Evolutionary conservation across 176 grass and related monocot genomes (phyloP).

Genomic region (Oryza longistaminata): DNA sequence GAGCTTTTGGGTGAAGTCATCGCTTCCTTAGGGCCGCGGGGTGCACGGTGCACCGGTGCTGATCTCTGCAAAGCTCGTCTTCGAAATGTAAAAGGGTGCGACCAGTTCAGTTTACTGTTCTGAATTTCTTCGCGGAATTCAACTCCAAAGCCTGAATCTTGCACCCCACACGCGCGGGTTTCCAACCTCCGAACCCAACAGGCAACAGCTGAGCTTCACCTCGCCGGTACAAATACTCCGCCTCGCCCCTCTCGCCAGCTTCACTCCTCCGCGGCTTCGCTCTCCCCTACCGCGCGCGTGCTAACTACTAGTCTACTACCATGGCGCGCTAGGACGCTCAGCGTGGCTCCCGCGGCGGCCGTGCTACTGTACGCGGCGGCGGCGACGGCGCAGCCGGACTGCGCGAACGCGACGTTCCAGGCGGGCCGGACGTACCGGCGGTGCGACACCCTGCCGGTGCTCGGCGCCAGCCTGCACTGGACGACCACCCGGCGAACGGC

Average conservation of each 20-base stretch:
- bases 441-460: conserved; percentile 58
- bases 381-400: conserved; percentile 32
- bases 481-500: conserved; percentile 57
- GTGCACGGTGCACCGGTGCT: too few species aligned
- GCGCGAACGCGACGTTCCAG: conserved; percentile 52
- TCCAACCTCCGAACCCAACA: not conserved
- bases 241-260: not conserved
- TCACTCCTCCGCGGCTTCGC: not conserved
- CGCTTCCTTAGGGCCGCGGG: too few species aligned
- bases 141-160: not conserved
- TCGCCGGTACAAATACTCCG: conserved; percentile 1
- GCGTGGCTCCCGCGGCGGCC: conserved; percentile 4
- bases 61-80: too few species aligned
- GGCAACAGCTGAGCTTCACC: not conserved
- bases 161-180: not conserved
- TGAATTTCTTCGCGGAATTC: not conserved
- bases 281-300: not conserved
- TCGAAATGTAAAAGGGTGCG: not conserved
- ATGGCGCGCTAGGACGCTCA: conserved; percentile 26
- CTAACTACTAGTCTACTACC: not conserved
- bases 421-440: conserved; percentile 37
- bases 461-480: conserved; percentile 67
- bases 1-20: too few species aligned
- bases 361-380: not conserved
- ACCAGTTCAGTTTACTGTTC: not conserved